Evolutionary conservation across 495 filamentous ascomycete species (phyloP), one percentile per base, ranked within the genome.

Genomic region (Penicillium canariense): DNA sequence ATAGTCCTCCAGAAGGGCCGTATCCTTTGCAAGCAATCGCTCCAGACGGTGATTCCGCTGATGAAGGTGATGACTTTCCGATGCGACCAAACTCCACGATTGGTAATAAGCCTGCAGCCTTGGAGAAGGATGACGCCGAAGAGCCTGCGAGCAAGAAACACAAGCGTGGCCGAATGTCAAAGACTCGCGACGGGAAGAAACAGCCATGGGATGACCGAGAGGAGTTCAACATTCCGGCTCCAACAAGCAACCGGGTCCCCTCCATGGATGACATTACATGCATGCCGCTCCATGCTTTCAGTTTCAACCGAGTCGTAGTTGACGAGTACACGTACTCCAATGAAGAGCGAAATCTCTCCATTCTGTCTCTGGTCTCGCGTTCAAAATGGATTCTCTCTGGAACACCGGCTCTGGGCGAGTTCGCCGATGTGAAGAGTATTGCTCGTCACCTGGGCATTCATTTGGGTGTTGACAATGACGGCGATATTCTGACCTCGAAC

Each of bases 371-470:
- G 1, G 53, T 74, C 5, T 76, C 81, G 23, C 69, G 72, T 40
- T 78, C 79, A 9, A 82, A 80, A 50, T 90, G 87, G 87, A 71
- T 87, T 20, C 66, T 90, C 0, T 89, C 86, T 0, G 87, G 81
- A 3, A 90, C 87, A 1, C 87, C 86, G 0, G 73, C 73, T 1
- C 63, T 87, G 0, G 68, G 68, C 5, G 77, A 81, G 36, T 83
- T 88, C 49, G 71, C 72, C 11, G 83, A 87, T 45, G 67, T 88
- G 20, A 84, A 84, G 39, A 70, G 65, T 3, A 82, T 87, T 28
- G 83, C 82, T 2, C 60, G 65, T 1, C 70, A 84, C 17, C 48
- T 90, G 3, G 77, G 79, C 4, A 54, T 84, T 8, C 77, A 83
- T 49, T 69, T 85, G 2, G 82, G 82, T 1, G 66, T 77, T 36